Conservation (phyloP, 345 rosid genomes). For the Eucalyptus regnans region DNA sequence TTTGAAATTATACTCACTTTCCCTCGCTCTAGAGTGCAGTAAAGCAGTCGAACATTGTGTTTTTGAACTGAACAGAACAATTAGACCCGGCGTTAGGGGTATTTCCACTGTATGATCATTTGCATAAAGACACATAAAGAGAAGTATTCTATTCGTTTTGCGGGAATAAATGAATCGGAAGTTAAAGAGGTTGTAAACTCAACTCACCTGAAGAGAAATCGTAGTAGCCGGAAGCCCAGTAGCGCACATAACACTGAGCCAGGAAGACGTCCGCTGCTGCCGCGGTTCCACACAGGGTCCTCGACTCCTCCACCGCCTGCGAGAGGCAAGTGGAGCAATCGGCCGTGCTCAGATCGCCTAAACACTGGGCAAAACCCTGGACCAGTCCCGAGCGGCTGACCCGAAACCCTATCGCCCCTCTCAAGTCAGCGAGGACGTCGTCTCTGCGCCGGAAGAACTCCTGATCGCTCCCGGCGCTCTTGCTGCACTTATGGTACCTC, state of each 20-base stretch:
- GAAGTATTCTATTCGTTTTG: not conserved
- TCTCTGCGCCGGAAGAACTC: conserved; percentile 68
- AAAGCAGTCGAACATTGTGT: not conserved
- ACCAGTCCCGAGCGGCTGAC: conserved; percentile 77
- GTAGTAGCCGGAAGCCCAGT: conserved; percentile 85
- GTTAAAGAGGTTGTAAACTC: not conserved
- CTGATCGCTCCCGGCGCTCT: conserved; percentile 30
- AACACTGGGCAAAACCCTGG: conserved; percentile 79
- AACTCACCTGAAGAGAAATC: conserved; percentile 48
- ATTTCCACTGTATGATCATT: not conserved
- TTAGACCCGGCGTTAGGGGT: not conserved
- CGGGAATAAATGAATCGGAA: not conserved
- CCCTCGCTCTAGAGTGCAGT: not conserved
- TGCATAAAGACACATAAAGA: not conserved
- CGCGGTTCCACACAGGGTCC: conserved; percentile 71
- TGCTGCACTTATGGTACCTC: conserved; percentile 65
- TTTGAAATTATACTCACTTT: not conserved
- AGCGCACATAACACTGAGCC: conserved; percentile 75
- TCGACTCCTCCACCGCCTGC: conserved; percentile 45
- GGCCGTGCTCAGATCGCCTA: conserved; percentile 51
- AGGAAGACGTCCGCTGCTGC: conserved; percentile 75
- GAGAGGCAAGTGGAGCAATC: conserved; percentile 67
- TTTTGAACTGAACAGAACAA: not conserved
- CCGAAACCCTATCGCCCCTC: conserved; percentile 39
- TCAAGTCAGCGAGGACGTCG: conserved; percentile 66